A percentile compares a stretch with the other conserved stretches of the same genome.
phyloP scores from a whole-genome alignment of 2,329 filamentous ascomycete genomes.

The Neofusicoccum umdonicola region DNA sequence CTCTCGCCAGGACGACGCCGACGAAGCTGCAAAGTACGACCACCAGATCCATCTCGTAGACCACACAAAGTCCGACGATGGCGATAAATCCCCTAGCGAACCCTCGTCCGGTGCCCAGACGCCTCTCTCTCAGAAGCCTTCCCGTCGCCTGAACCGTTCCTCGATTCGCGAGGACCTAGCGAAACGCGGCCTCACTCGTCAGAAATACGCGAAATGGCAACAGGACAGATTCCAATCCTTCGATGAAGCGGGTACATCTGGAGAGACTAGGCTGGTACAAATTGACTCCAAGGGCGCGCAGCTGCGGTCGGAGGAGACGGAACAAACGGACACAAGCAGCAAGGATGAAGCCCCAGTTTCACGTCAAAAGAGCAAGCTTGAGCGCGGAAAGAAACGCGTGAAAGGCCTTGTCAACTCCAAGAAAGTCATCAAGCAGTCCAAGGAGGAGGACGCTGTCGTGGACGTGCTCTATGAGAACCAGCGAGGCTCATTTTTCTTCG shows the following conservation, averaged over 20 bases:
- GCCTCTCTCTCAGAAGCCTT: not conserved
- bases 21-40: conserved; percentile 37
- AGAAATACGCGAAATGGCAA: conserved; percentile 36
- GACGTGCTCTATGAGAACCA: conserved; percentile 97
- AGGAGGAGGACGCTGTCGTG: conserved; percentile 46
- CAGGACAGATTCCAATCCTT: conserved; percentile 19
- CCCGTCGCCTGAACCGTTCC: conserved; percentile 25
- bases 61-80: conserved; percentile 44
- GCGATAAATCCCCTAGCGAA: conserved; percentile 26
- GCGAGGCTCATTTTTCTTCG: conserved; percentile 84
- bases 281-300: conserved; percentile 7
- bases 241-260: not conserved
- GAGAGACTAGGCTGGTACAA: not conserved
- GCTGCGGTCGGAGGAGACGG: not conserved
- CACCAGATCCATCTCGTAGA: conserved; percentile 71
- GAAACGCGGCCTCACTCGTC: conserved; percentile 22
- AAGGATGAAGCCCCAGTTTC: conserved; percentile 17
- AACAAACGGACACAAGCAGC: not conserved
- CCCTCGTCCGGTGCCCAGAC: conserved; percentile 5
- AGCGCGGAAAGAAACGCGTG: conserved; percentile 25
- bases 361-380: conserved; percentile 24
- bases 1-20: conserved; percentile 14
- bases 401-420: conserved; percentile 26
- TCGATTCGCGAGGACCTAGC: conserved; percentile 26
- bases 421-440: conserved; percentile 27